A percentile compares a stretch with the other conserved stretches of the same genome.
Conservation (phyloP, 306 rosid species). For the Lablab purpureus region DNA sequence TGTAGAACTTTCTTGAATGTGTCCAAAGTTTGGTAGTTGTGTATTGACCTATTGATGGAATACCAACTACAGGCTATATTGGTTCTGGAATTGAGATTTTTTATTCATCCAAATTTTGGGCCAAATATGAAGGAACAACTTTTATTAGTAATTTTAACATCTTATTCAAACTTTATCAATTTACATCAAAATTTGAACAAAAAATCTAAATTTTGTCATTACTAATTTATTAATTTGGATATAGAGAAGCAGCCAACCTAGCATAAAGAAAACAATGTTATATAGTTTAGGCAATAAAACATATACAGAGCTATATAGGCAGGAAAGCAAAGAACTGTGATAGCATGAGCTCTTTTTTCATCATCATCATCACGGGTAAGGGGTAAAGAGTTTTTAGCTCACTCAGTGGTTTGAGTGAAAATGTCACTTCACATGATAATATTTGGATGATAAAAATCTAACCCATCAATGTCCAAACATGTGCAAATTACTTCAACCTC, state of each 20-base stretch:
- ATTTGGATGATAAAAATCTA: constrained; percentile 15
- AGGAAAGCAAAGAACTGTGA: constrained; percentile 36
- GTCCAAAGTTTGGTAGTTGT: neutral
- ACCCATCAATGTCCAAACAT: constrained; percentile 31
- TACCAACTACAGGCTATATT: constrained; percentile 1
- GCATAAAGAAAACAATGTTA: constrained; percentile 9
- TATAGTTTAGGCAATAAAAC: constrained; percentile 32
- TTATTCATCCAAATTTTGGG: neutral
- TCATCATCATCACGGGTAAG: constrained; percentile 58
- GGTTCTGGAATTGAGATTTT: constrained; percentile 13
- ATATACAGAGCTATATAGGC: constrained; percentile 35
- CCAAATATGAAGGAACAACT: neutral
- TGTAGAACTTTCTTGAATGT: neutral
- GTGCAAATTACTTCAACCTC: neutral
- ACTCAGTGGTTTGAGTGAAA: constrained; percentile 1
- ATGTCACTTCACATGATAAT: constrained; percentile 14
- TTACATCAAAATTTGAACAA: neutral
- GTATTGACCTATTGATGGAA: neutral
- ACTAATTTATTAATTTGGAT: constrained; percentile 38
- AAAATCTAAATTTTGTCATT: constrained; percentile 22
- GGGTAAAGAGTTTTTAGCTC: neutral
- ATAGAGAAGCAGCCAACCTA: constrained; percentile 11
- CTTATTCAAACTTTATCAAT: neutral
- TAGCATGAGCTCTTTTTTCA: constrained; percentile 49
- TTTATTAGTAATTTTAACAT: neutral